phyloP scores from a whole-genome alignment of 116 monocot genomes.

The Zostera marina region DNA sequence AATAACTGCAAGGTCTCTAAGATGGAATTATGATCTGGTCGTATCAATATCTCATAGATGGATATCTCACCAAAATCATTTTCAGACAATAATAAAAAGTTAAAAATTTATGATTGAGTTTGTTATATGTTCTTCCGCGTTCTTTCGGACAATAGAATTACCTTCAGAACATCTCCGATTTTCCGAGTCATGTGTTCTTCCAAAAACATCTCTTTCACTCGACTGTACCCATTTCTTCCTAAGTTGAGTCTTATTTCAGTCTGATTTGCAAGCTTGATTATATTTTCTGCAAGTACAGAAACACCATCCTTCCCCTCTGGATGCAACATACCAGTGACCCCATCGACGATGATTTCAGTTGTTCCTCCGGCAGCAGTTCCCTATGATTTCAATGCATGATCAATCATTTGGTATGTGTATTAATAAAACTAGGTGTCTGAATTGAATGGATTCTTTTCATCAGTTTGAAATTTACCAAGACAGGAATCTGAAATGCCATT shows the following conservation, averaged over 20 bases:
- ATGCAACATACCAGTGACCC: conserved; percentile 86
- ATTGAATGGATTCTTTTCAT: too few relatives aligned
- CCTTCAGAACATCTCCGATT: conserved; percentile 59
- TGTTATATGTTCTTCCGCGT: too few relatives aligned
- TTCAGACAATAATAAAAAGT: too few relatives aligned
- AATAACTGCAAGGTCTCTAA: too few relatives aligned
- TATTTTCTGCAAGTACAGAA: conserved; percentile 55
- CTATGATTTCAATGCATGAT: conserved; percentile 17
- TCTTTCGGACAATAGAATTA: too few relatives aligned
- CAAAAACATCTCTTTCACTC: conserved; percentile 79
- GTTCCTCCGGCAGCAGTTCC: conserved; percentile 95
- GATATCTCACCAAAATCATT: too few relatives aligned
- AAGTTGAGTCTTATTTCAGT: conserved; percentile 46
- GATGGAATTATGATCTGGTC: too few relatives aligned
- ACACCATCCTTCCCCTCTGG: conserved; percentile 85
- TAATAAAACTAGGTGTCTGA: too few relatives aligned
- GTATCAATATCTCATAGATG: too few relatives aligned
- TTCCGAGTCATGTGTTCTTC: conserved; percentile 80
- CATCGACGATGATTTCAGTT: conserved; percentile 76
- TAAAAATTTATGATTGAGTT: not conserved
- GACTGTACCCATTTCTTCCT: conserved; percentile 66
- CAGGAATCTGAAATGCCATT: conserved; percentile 96
- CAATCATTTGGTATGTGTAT: too few relatives aligned
- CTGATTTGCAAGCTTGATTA: conserved; percentile 60
- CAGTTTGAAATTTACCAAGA: conserved; percentile 67